Conservation (phyloP, 169 alveolate species). For the Babesia gibsoni region DNA sequence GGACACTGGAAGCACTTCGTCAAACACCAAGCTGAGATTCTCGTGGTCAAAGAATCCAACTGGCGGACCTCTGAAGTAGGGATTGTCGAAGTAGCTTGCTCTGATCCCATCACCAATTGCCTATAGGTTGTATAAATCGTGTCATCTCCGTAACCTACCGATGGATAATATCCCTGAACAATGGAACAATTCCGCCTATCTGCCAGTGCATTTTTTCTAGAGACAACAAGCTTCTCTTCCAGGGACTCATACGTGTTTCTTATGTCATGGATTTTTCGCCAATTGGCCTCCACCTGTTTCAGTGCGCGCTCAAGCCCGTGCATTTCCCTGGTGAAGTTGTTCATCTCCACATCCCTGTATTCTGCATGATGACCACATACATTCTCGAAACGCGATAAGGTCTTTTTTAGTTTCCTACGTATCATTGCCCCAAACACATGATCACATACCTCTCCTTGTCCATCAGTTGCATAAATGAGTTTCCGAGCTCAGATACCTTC, state of each 20-base stretch:
- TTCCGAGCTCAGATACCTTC: constrained; percentile 43
- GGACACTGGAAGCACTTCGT: constrained; percentile 72
- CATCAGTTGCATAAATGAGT: constrained; percentile 37
- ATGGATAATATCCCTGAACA: constrained; percentile 63
- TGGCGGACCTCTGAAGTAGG: constrained; percentile 77
- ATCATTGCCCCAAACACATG: background rate
- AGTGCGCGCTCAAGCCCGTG: constrained; percentile 58
- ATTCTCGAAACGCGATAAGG: constrained; percentile 41
- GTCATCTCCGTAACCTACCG: constrained; percentile 7
- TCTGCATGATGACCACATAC: constrained; percentile 52
- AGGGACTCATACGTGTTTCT: constrained; percentile 22
- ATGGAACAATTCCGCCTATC: constrained; percentile 54
- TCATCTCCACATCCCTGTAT: constrained; percentile 28
- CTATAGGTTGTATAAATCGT: background rate
- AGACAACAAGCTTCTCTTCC: constrained; percentile 33
- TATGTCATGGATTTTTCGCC: constrained; percentile 11
- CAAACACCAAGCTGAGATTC: constrained; percentile 68
- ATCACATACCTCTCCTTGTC: constrained; percentile 38
- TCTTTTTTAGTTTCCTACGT: constrained; percentile 34
- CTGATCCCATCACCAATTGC: constrained; percentile 75
- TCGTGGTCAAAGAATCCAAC: constrained; percentile 70
- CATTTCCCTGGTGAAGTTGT: constrained; percentile 10
- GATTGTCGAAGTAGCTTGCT: constrained; percentile 76
- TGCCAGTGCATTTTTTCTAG: constrained; percentile 26
- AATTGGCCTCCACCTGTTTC: constrained; percentile 51